Conservation (phyloP, 1,284 basidiomycete species). For the Puccinia novopanici region DNA sequence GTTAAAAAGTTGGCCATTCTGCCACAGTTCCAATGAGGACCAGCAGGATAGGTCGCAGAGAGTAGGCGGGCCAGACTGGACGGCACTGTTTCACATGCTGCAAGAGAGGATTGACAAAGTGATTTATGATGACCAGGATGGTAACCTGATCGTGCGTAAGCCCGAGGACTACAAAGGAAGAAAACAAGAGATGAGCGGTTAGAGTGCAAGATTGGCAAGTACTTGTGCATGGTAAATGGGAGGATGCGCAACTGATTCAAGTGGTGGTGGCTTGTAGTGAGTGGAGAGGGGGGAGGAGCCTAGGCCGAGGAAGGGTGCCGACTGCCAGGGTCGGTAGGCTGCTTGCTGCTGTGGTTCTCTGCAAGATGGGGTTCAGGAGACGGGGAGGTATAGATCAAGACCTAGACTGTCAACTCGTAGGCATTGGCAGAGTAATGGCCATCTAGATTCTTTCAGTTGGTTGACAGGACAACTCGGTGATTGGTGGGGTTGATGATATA, state of each 20-base stretch:
- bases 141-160: not conserved
- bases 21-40: no score
- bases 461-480: no score
- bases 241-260: not conserved
- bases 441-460: no score
- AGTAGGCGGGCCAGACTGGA: no score
- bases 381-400: not conserved
- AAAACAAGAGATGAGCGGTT: no score
- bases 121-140: not conserved
- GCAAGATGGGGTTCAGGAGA: not conserved
- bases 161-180: not conserved
- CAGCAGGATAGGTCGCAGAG: no score
- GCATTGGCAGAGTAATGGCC: no score
- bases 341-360: not conserved
- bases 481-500: no score
- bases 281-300: not conserved
- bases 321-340: not conserved
- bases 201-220: no score
- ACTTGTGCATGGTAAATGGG: no score
- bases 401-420: no score
- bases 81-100: slow-evolving; percentile 2
- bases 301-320: not conserved
- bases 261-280: not conserved
- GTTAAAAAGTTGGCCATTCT: no score
- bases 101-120: not conserved